Base-by-base conservation (phyloP, 176 grass and related monocot species). In the Zizania latifolia region DNA sequence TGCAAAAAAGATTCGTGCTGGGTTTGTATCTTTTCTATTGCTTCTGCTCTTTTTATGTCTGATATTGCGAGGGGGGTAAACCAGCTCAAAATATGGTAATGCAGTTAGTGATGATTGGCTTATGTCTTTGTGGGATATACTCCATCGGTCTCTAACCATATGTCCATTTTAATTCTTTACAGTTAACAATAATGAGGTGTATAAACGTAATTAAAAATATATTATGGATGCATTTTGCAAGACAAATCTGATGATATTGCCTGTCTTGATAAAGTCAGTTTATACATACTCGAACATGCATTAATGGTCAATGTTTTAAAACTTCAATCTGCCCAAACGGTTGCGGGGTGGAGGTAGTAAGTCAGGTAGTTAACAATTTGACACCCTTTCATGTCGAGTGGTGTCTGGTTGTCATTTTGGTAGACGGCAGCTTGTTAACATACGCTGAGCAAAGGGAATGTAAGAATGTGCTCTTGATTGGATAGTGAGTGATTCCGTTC, bases 1-100 rank as follows among this genome's bases (percentile, higher is more conserved):
- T 56, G 84, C 83, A 4, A 93, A 89, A 78, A 82, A 55, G 68
- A 85, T 93, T 65, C 83, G 90, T 53, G 84, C 56, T 24, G 10
- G 69, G 90, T 93, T 78, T 64, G 68, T 39, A 57, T 68, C 38
- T 23, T 4, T 56, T 46, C 16, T 78, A 32, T 30, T 51, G n/a
- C 11, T 77, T 56, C 51, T 60, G 48, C 0, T 4, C 24, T 19
- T 67, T 50, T 1, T 83, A 13, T 16, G 28, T 36, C 14, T 45
- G 51, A 51, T 17, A 41, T 27, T 7, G 40, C 4, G 31, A 37
- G 22, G 43, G 3, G 16, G 65, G 61, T 13, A 63, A 23, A 36
- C 36, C 27, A 16, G 62, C 64, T 32, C 22, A 39, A 64, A 45
- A 29, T n/a, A 57, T 69, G n/a, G 12, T 19, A 58, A 8, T 81